These are phyloP conservation scores for Phytopythium chamaehyphon DNA, from an alignment of 352 stramenopile genomes.

Conservation along the genomic window DNA sequence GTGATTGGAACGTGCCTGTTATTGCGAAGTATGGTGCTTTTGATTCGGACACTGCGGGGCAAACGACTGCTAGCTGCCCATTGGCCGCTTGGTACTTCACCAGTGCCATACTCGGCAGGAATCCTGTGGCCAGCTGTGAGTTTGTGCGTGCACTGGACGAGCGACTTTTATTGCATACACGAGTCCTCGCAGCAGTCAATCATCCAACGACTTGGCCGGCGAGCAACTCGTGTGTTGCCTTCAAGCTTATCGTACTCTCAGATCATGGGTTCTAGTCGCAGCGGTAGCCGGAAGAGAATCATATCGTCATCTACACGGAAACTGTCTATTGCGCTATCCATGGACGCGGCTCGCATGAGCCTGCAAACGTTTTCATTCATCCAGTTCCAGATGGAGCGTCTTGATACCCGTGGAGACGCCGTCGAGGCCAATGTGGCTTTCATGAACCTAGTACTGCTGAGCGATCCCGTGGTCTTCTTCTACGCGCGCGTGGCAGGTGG, in stretches of 20 bases:
- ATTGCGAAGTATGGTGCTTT: neutral
- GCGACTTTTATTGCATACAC: slow-evolving; percentile 12
- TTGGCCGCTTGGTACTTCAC: slow-evolving; percentile 6
- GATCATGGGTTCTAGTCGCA: no score
- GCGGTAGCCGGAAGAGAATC: no score
- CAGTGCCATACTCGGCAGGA: slow-evolving; percentile 12
- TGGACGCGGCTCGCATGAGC: neutral
- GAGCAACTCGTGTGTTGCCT: neutral
- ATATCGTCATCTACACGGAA: neutral
- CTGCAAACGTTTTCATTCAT: slow-evolving; percentile 15
- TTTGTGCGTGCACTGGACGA: slow-evolving; percentile 13
- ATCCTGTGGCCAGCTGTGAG: slow-evolving; percentile 10
- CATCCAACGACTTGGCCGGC: neutral
- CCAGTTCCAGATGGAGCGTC: slow-evolving; percentile 22
- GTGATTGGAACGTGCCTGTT: slow-evolving; percentile 4
- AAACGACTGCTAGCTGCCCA: neutral
- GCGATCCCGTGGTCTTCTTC: slow-evolving; percentile 32
- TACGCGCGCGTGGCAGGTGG: slow-evolving; percentile 5
- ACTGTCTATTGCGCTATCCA: neutral
- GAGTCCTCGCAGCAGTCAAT: neutral
- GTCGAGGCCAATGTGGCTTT: slow-evolving; percentile 28
- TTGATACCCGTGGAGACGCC: slow-evolving; percentile 14
- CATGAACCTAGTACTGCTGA: slow-evolving; percentile 38
- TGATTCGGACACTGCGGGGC: neutral
- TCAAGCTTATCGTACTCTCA: neutral